These are phyloP conservation scores for Phytophthora pistaciae DNA, from an alignment of 352 stramenopile genomes.

Conservation along the genomic window DNA sequence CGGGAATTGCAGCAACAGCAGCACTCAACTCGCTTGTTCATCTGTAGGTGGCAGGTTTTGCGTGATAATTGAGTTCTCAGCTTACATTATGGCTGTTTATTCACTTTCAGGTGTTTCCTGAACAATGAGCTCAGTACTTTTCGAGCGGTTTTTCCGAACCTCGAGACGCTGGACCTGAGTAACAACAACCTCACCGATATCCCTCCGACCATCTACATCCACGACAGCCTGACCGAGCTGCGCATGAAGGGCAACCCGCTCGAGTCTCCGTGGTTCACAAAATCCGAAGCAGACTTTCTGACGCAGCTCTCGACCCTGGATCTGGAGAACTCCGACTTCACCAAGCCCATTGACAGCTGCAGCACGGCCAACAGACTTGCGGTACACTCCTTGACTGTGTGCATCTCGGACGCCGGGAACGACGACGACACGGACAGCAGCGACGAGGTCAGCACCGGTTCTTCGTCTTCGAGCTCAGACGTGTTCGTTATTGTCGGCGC, in stretches of 20 bases:
- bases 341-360: slow-evolving; percentile 37
- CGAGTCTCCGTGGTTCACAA: slow-evolving; percentile 49
- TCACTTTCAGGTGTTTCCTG: slow-evolving; percentile 43
- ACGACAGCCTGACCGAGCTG: slow-evolving; percentile 51
- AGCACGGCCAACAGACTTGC: slow-evolving; percentile 18
- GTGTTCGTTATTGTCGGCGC: slow-evolving; percentile 41
- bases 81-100: background rate
- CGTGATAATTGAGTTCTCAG: too few relatives aligned
- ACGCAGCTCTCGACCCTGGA: slow-evolving; percentile 38
- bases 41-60: slow-evolving; percentile 42
- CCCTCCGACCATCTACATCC: slow-evolving; percentile 55
- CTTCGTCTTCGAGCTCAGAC: slow-evolving; percentile 15
- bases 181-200: slow-evolving; percentile 65
- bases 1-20: slow-evolving; percentile 38
- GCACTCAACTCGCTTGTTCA: slow-evolving; percentile 48
- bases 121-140: slow-evolving; percentile 64
- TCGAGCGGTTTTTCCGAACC: slow-evolving; percentile 60
- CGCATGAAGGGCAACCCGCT: slow-evolving; percentile 59
- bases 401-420: slow-evolving; percentile 32
- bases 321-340: slow-evolving; percentile 47
- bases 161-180: slow-evolving; percentile 63
- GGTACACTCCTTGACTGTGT: slow-evolving; percentile 39
- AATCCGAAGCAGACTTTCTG: slow-evolving; percentile 40
- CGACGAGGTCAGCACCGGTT: slow-evolving; percentile 1
- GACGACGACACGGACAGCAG: slow-evolving; percentile 23